Evolutionary conservation across 148 eudicot genomes (phyloP), one percentile per base, ranked within the genome.

Genomic region (Pouteria glomerata): DNA sequence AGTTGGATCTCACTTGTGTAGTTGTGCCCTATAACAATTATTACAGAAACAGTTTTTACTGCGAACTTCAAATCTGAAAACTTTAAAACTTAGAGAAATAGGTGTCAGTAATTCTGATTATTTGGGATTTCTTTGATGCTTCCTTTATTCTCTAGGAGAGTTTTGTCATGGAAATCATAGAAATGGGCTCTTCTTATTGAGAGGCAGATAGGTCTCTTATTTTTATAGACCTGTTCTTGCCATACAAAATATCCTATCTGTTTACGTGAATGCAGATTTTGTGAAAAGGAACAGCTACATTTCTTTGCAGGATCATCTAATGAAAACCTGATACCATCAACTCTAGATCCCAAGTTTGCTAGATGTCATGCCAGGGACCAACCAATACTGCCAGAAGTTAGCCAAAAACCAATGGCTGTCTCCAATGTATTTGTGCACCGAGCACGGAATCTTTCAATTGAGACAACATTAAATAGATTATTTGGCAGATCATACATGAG

Each of bases 401-500:
- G 31, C 24, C 26, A n/a, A 18, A 67, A 67, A 13, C 16, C 45
- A 31, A 74, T 31, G 11, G 21, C 19, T 41, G 2, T 48, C 10
- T 31, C 60, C 0, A 2, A 27, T 39, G 62, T 27, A 24, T 19
- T 73, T 58, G 21, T 58, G 27, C 34, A n/a, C 3, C 27, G 27
- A 50, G 50, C 48, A 4, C 50, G 58, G 42, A 37, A 8, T 19
- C 37, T 65, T 56, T 27, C 31, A 45, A 51, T 26, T 30, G 57
- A 35, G 33, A 48, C 53, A 27, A 35, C 15, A 37, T 39, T 24
- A 14, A 37, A 51, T 42, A 58, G 58, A 56, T 1, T 39, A 42
- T 23, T 31, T 63, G 26, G 51, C 51, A 45, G 56, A 67, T 2
- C 29, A 41, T 74, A 18, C 62, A 50, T 47, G 44, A 72, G 47